A percentile compares a stretch with the other conserved stretches of the same genome.
Conservation (phyloP, 768 basidiomycete species). For the Zangia roseola region DNA sequence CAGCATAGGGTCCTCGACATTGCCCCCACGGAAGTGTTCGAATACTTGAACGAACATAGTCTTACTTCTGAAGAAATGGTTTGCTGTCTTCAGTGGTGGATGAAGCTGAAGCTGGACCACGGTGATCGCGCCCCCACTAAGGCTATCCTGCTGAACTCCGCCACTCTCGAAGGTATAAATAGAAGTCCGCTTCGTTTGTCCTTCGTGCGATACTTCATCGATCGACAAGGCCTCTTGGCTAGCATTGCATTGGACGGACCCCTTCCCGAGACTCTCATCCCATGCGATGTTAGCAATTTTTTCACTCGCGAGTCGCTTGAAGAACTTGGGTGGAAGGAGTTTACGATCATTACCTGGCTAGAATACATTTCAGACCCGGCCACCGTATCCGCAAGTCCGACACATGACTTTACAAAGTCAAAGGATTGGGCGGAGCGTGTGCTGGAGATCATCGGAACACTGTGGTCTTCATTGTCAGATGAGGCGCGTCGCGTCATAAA, state of each 20-base stretch:
- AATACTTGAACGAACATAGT: not conserved
- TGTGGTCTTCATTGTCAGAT: constrained; percentile 60
- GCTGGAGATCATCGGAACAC: constrained; percentile 54
- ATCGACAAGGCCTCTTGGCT: constrained; percentile 49
- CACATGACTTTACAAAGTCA: constrained; percentile 62
- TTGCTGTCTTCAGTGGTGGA: constrained; percentile 9
- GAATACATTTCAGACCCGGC: constrained; percentile 51
- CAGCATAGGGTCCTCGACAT: not conserved
- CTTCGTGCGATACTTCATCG: constrained; percentile 65
- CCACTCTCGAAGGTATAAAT: constrained; percentile 48
- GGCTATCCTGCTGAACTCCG: constrained; percentile 59
- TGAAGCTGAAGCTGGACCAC: not conserved
- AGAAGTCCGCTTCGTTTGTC: constrained; percentile 63
- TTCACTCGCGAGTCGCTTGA: constrained; percentile 52
- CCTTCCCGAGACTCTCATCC: constrained; percentile 71
- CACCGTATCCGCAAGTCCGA: constrained; percentile 37
- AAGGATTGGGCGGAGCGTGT: constrained; percentile 78
- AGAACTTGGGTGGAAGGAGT: constrained; percentile 74
- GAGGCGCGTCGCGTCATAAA: constrained; percentile 40
- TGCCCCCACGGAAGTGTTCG: not conserved
- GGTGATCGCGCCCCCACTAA: not conserved
- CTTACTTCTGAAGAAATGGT: constrained; percentile 7
- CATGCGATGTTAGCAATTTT: constrained; percentile 58
- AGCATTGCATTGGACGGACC: constrained; percentile 75
- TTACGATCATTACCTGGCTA: constrained; percentile 75